Conservation (phyloP, 169 alveolate species). For the Plasmodium cynomolgi region DNA sequence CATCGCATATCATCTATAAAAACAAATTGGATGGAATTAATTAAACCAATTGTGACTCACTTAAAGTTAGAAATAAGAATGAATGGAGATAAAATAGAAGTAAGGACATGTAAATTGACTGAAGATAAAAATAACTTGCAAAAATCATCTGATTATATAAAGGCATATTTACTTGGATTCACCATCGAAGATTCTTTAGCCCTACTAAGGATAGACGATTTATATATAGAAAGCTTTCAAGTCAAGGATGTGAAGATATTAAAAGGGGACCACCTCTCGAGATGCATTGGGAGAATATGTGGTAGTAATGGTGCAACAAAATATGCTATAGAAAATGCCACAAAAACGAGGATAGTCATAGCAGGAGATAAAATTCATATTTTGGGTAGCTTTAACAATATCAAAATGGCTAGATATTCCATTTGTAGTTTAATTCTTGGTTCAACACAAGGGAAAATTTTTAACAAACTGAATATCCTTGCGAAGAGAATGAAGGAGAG, state of each 20-base stretch:
- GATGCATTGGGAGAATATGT: conserved; percentile 98
- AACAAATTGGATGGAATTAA: conserved; percentile 73
- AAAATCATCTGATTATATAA: conserved; percentile 95
- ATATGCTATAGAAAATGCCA: conserved; percentile 98
- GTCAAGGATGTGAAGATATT: conserved; percentile 98
- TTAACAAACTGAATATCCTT: conserved; percentile 93
- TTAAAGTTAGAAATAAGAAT: conserved; percentile 78
- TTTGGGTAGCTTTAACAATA: conserved; percentile 94
- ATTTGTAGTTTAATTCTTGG: conserved; percentile 98
- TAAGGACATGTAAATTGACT: conserved; percentile 51
- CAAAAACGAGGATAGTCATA: conserved; percentile 98
- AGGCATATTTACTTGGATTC: conserved; percentile 99
- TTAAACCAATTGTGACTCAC: conserved; percentile 54
- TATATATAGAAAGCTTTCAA: conserved; percentile 97
- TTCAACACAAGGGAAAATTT: conserved; percentile 97
- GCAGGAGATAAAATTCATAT: conserved; percentile 87
- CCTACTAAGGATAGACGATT: conserved; percentile 96
- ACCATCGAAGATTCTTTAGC: conserved; percentile 99
- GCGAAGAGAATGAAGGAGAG: conserved; percentile 94
- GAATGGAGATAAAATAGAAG: conserved; percentile 65
- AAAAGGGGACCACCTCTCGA: conserved; percentile 97
- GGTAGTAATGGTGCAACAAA: conserved; percentile 99
- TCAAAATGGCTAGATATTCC: conserved; percentile 97
- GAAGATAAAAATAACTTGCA: conserved; percentile 85
- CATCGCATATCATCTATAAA: conserved; percentile 77